phyloP scores from a whole-genome alignment of 2,329 filamentous ascomycete genomes.

The Fusarium tuaranense region DNA sequence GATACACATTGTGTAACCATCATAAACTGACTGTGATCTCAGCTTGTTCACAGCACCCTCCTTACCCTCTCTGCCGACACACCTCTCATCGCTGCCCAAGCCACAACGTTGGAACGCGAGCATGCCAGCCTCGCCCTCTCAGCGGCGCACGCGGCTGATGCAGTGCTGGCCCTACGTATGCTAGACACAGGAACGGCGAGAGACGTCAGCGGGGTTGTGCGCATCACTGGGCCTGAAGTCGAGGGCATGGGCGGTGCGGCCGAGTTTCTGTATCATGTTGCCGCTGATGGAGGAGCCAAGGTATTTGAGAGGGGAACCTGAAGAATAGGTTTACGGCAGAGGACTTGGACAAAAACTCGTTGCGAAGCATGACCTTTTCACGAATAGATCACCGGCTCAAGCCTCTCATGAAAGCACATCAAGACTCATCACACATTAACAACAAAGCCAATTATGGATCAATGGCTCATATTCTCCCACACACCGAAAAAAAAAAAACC shows the following conservation, averaged over 20 bases:
- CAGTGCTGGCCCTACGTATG: slow-evolving; percentile 77
- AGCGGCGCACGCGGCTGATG: slow-evolving; percentile 79
- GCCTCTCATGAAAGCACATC: not conserved
- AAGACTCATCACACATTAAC: not conserved
- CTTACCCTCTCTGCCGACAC: slow-evolving; percentile 79
- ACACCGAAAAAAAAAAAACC: not conserved
- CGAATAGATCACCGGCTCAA: not conserved
- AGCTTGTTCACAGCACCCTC: slow-evolving; percentile 74
- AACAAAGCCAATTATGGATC: slow-evolving; percentile 11
- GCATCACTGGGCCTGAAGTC: slow-evolving; percentile 68
- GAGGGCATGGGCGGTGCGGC: slow-evolving; percentile 61
- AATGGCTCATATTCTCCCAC: not conserved
- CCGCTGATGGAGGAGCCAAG: slow-evolving; percentile 80
- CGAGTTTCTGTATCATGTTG: slow-evolving; percentile 86
- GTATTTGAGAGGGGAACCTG: slow-evolving; percentile 83
- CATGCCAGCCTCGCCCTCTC: slow-evolving; percentile 78
- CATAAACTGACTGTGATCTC: slow-evolving; percentile 13
- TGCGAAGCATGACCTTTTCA: not conserved
- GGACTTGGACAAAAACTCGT: not conserved
- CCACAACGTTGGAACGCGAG: slow-evolving; percentile 75
- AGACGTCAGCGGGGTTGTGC: slow-evolving; percentile 90
- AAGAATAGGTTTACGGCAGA: not conserved
- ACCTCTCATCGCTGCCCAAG: slow-evolving; percentile 72
- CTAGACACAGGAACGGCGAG: slow-evolving; percentile 89
- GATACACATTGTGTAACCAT: not conserved